Base-by-base conservation (phyloP, 108 stramenopile genomes). In the Skeletonema tropicum region DNA sequence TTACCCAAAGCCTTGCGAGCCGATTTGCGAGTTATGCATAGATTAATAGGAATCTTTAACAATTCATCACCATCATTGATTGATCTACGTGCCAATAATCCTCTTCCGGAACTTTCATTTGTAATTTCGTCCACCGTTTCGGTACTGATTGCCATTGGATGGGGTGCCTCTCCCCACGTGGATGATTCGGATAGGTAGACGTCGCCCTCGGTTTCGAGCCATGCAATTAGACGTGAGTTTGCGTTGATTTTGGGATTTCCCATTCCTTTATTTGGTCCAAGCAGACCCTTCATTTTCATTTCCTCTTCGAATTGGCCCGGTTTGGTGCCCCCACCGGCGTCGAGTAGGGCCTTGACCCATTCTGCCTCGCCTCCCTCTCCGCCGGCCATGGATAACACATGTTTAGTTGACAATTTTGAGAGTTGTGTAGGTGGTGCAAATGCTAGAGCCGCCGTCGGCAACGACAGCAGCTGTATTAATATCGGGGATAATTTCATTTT, bases 41-140 rank as follows among this genome's bases (percentile, higher is more conserved):
- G 64, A 57, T 92, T 75, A 31, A 97, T 46, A 0, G 97, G 97
- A 29, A 98, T 81, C 57, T 83, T 85, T 17, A 97, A 66, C 17
- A 98, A 77, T 73, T 94, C 92, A 62, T 94, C 96, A 10, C 95
- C 98, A 58, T 96, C 90, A 66, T 94, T 96, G 42, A 98, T 92
- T 9, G 91, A 90, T 23, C 92, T 62, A 29, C 95, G 74, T 10
- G 96, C 93, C 42, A 98, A 68, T 55, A 98, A 69, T 35, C 98
- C 98, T 8, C 97, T 83, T 33, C 98, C 98, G 1, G 94, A 93
- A 14, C 88, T 86, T 76, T 98, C 98, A 64, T 95, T 94, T 6
- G 96, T 97, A 46, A 86, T 86, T 74, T 97, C 97, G 75, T 98
- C 96, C 23, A 84, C 79, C 11, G 98, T 98, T 71, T 95, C 89